Conservation (phyloP, 129 eudicot species). For the Smallanthus sonchifolius region DNA sequence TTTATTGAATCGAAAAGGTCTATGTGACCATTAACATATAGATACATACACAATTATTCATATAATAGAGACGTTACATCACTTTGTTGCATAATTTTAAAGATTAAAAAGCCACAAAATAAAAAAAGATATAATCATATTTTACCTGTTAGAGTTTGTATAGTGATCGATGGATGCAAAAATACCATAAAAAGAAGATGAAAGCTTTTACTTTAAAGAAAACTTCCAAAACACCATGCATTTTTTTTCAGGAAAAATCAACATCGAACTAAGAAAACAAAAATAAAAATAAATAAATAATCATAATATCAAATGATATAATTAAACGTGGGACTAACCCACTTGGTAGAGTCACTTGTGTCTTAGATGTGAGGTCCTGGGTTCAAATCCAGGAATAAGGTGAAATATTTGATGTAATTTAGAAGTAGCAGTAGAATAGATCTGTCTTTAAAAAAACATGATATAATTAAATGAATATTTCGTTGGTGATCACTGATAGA, state of each 20-base stretch:
- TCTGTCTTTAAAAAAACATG: no score
- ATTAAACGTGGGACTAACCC: no score
- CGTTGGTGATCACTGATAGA: no score
- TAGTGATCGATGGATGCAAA: slow-evolving; percentile 23
- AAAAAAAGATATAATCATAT: slow-evolving; percentile 28
- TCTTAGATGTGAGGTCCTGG: no score
- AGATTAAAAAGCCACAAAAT: slow-evolving; percentile 27
- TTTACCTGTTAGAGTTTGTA: slow-evolving; percentile 31
- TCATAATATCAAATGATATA: no score
- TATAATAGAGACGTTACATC: slow-evolving; percentile 28
- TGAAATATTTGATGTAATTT: no score
- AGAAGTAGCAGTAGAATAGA: no score
- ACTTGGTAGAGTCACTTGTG: no score
- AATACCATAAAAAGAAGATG: not conserved
- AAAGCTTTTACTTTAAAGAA: slow-evolving; percentile 16
- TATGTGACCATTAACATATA: slow-evolving; percentile 15
- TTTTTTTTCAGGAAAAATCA: not conserved
- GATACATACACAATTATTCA: slow-evolving; percentile 16
- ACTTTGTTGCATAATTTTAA: slow-evolving; percentile 12
- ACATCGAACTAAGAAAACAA: not conserved
- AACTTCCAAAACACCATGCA: slow-evolving; percentile 10
- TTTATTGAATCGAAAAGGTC: slow-evolving; percentile 17
- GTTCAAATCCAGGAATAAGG: no score
- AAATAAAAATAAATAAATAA: no score
- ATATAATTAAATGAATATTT: no score